Conservation (phyloP, 768 basidiomycete genomes). For the Leccinellum luteum region DNA sequence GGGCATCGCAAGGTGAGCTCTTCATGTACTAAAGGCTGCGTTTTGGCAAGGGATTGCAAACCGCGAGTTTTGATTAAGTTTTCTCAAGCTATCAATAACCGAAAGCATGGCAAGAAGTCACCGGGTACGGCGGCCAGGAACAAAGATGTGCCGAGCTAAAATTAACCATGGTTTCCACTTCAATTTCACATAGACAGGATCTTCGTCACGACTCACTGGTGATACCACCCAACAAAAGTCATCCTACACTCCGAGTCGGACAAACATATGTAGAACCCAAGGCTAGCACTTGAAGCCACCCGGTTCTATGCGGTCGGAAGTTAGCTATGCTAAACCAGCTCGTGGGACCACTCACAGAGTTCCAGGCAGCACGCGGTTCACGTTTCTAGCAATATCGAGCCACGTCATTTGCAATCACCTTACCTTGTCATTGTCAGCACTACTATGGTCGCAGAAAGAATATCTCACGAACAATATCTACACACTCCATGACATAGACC, state of each 20-base stretch:
- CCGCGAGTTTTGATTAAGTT: not conserved
- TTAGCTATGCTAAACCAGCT: not conserved
- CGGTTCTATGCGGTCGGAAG: not conserved
- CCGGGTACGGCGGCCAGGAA: not conserved
- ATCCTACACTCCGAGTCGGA: not conserved
- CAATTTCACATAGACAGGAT: not conserved
- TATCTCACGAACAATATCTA: conserved; percentile 67
- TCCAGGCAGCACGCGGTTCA: not conserved
- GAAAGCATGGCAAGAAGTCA: conserved; percentile 9
- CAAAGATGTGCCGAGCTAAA: not conserved
- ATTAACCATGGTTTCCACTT: conserved; percentile 1
- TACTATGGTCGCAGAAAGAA: no score
- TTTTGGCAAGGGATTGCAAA: not conserved
- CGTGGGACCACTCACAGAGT: not conserved
- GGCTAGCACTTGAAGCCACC: no score
- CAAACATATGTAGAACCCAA: not conserved
- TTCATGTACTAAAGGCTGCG: conserved; percentile 5
- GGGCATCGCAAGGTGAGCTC: not conserved
- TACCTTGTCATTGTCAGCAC: not conserved
- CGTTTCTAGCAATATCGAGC: not conserved
- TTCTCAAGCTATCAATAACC: conserved; percentile 5
- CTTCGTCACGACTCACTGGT: not conserved
- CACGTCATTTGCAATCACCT: not conserved
- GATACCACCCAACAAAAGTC: not conserved
- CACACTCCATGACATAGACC: conserved; percentile 89